Conservation (phyloP, 768 basidiomycete species). For the Leccinum pellstonianum region DNA sequence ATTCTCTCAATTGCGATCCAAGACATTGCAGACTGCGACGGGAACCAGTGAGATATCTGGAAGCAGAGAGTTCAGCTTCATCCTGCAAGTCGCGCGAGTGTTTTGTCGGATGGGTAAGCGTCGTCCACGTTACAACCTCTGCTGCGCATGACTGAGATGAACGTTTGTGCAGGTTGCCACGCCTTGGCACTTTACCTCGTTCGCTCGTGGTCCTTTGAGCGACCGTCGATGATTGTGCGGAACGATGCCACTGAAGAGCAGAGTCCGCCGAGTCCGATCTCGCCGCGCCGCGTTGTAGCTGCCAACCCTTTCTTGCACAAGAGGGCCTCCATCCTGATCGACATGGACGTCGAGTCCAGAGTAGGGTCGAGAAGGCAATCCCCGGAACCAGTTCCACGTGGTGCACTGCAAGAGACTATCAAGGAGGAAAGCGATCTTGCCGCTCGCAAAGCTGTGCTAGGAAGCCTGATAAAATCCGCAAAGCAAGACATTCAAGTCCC, state of each 20-base stretch:
- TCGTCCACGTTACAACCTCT: not conserved
- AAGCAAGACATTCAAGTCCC: conserved; percentile 83
- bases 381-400: conserved; percentile 35
- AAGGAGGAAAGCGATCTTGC: conserved; percentile 57
- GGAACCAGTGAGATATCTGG: conserved; percentile 91
- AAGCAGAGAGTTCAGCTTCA: conserved; percentile 90
- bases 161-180: conserved; percentile 71
- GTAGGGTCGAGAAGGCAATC: conserved; percentile 58
- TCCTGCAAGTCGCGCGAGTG: conserved; percentile 86
- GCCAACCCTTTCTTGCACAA: conserved; percentile 56
- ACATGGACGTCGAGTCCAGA: conserved; percentile 75
- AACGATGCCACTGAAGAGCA: conserved; percentile 9
- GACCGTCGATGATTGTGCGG: conserved; percentile 51
- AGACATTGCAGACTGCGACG: conserved; percentile 86
- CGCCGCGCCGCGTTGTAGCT: conserved; percentile 46
- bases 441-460: conserved; percentile 71
- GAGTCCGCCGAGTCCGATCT: conserved; percentile 43
- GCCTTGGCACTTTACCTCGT: conserved; percentile 88
- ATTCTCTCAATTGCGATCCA: conserved; percentile 85
- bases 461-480: conserved; percentile 86
- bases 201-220: conserved; percentile 87
- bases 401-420: conserved; percentile 30
- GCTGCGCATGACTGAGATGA: not conserved
- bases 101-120: conserved; percentile 90
- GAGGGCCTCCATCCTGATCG: conserved; percentile 78